Conservation (phyloP, 148 eudicot genomes). For the Rhododendron ovatum region DNA sequence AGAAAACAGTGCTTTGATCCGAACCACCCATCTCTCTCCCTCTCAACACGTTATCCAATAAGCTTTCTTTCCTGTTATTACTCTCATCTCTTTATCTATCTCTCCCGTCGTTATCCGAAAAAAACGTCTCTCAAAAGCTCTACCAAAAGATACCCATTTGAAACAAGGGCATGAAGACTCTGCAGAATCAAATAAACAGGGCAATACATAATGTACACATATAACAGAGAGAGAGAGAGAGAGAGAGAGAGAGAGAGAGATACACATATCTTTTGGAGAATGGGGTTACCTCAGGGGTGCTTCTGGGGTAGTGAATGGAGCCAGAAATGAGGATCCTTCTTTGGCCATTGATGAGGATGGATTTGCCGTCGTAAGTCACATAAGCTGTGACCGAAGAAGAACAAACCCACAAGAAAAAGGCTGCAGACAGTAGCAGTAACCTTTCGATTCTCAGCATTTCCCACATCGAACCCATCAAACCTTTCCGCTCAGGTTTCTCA, state of each 20-base stretch:
- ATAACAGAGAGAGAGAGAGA: too few species aligned
- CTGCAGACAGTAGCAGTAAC: slow-evolving; percentile 2
- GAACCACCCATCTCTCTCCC: too few species aligned
- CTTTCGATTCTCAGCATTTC: slow-evolving; percentile 14
- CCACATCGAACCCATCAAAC: slow-evolving; percentile 1
- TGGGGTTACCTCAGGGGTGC: slow-evolving; percentile 72
- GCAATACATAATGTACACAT: not conserved
- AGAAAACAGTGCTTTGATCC: not conserved
- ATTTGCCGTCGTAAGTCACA: slow-evolving; percentile 62
- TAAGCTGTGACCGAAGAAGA: slow-evolving; percentile 32
- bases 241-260: too few species aligned
- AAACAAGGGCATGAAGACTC: not conserved
- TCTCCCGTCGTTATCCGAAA: too few species aligned
- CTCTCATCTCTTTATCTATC: too few species aligned
- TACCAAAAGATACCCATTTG: not conserved
- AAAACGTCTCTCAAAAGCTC: not conserved
- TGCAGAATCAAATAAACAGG: not conserved
- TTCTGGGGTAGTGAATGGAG: slow-evolving; percentile 83
- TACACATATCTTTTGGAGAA: not conserved
- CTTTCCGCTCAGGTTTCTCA: not conserved
- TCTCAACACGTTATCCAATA: too few species aligned
- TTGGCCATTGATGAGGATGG: slow-evolving; percentile 50
- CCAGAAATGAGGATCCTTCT: slow-evolving; percentile 76
- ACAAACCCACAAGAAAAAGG: slow-evolving; percentile 18
- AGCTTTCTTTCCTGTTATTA: too few species aligned